phyloP scores from a whole-genome alignment of 2,329 filamentous ascomycete species.

The Ophiostoma sp. region DNA sequence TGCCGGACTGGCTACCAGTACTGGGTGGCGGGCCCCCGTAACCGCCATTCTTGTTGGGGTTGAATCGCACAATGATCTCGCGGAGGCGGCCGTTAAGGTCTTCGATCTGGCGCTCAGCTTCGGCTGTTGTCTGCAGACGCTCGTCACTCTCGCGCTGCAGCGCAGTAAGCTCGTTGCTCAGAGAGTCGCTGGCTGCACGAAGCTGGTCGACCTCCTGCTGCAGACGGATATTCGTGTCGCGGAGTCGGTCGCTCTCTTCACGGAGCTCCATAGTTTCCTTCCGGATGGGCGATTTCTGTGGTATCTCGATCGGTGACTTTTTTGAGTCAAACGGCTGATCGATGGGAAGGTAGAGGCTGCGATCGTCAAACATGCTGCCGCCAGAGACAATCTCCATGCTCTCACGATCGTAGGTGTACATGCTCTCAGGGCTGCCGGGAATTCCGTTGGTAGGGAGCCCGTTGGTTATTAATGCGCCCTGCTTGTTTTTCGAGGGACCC shows the following conservation, averaged over 20 bases:
- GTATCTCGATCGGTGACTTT: background rate
- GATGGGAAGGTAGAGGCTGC: conserved; percentile 64
- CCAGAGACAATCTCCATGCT: conserved; percentile 48
- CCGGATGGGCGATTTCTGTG: conserved; percentile 1
- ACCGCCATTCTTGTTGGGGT: conserved; percentile 49
- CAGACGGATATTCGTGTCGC: conserved; percentile 25
- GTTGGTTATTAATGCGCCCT: conserved; percentile 37
- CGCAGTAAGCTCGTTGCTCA: conserved; percentile 35
- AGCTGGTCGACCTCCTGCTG: conserved; percentile 33
- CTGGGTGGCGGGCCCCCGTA: conserved; percentile 42
- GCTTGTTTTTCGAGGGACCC: conserved; percentile 44
- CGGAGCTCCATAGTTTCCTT: conserved; percentile 49
- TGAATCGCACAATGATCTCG: conserved; percentile 59
- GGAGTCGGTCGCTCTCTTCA: conserved; percentile 37
- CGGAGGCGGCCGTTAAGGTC: conserved; percentile 61
- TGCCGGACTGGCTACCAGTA: conserved; percentile 39
- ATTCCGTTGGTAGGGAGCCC: conserved; percentile 49
- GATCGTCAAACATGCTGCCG: conserved; percentile 67
- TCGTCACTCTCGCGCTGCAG: conserved; percentile 35
- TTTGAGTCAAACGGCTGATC: conserved; percentile 51
- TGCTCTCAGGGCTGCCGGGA: conserved; percentile 70
- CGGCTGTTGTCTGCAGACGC: conserved; percentile 49
- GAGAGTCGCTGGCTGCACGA: conserved; percentile 33
- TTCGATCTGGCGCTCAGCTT: conserved; percentile 62
- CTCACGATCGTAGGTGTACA: conserved; percentile 61